Percentiles rank a stretch among this genome's conserved stretches.
phyloP scores from a whole-genome alignment of 2,329 filamentous ascomycete genomes.

The Cladosporium sp. region DNA sequence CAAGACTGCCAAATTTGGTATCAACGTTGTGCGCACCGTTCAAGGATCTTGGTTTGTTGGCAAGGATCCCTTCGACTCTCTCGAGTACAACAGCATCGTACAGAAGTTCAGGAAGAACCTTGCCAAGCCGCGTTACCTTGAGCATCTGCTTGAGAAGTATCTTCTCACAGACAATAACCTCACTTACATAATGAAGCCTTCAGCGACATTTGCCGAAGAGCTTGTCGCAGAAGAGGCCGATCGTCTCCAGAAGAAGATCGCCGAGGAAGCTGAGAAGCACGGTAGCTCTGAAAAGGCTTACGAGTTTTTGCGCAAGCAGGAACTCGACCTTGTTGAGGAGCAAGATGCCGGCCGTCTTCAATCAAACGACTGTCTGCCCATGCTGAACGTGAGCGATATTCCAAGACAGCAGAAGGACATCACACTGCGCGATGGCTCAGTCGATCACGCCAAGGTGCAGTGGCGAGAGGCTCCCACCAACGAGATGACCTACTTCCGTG shows the following conservation, averaged over 20 bases:
- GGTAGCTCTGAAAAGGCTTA: slow-evolving; percentile 72
- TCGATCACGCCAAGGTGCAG: slow-evolving; percentile 71
- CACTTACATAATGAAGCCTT: slow-evolving; percentile 93
- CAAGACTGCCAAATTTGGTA: slow-evolving; percentile 93
- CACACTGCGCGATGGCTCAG: slow-evolving; percentile 59
- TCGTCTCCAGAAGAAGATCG: slow-evolving; percentile 74
- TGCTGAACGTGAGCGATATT: slow-evolving; percentile 86
- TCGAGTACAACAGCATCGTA: slow-evolving; percentile 90
- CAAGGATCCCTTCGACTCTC: slow-evolving; percentile 83
- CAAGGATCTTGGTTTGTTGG: slow-evolving; percentile 96
- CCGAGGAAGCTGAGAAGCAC: slow-evolving; percentile 66
- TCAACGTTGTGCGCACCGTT: slow-evolving; percentile 83
- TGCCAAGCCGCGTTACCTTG: slow-evolving; percentile 76
- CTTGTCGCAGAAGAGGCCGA: slow-evolving; percentile 75
- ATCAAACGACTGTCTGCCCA: slow-evolving; percentile 84
- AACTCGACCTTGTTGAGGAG: slow-evolving; percentile 69
- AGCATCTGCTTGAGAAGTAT: slow-evolving; percentile 85
- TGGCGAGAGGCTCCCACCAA: slow-evolving; percentile 95
- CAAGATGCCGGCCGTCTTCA: slow-evolving; percentile 76
- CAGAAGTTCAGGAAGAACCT: slow-evolving; percentile 77
- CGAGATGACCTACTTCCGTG: slow-evolving; percentile 92
- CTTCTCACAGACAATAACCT: slow-evolving; percentile 83
- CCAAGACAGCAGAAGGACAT: slow-evolving; percentile 76
- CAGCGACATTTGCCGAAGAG: slow-evolving; percentile 70
- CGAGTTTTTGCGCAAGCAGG: slow-evolving; percentile 71